Evolutionary conservation across 176 grass and related monocot genomes (phyloP).

Genomic region (Avena insularis): DNA sequence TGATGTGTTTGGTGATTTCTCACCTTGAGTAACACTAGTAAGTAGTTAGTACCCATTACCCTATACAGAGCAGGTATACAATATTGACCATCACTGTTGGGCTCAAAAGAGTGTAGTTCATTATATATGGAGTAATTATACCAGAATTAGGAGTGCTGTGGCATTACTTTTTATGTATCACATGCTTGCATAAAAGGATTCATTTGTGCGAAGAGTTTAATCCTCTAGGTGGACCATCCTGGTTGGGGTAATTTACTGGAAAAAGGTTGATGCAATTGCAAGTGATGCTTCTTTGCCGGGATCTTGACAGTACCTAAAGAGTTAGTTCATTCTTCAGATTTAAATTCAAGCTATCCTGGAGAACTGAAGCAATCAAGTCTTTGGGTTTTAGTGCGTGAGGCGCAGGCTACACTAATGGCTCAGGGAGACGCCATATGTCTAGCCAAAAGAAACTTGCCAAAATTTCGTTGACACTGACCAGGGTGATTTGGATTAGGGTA

Average conservation of each 20-base stretch:
- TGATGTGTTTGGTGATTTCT: neutral
- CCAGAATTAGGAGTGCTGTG: neutral
- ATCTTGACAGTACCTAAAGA: neutral
- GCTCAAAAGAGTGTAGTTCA: neutral
- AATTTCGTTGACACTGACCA: neutral
- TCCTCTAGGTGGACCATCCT: neutral
- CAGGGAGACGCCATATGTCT: neutral
- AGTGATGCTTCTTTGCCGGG: neutral
- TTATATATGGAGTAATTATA: constrained; percentile 10
- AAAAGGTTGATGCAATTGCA: neutral
- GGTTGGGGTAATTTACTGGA: neutral
- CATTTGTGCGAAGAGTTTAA: neutral
- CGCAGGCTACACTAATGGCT: neutral
- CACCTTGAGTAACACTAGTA: neutral
- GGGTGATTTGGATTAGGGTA: neutral
- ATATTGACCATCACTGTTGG: neutral
- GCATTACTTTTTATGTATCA: neutral
- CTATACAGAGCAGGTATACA: neutral
- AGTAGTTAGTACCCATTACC: neutral
- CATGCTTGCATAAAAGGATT: neutral
- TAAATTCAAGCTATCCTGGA: neutral
- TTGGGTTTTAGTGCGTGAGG: neutral
- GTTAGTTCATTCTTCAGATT: neutral
- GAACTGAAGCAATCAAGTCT: neutral
- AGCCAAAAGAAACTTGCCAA: neutral